Base-by-base conservation (phyloP, 129 eudicot species). In the Centaurea solstitialis region DNA sequence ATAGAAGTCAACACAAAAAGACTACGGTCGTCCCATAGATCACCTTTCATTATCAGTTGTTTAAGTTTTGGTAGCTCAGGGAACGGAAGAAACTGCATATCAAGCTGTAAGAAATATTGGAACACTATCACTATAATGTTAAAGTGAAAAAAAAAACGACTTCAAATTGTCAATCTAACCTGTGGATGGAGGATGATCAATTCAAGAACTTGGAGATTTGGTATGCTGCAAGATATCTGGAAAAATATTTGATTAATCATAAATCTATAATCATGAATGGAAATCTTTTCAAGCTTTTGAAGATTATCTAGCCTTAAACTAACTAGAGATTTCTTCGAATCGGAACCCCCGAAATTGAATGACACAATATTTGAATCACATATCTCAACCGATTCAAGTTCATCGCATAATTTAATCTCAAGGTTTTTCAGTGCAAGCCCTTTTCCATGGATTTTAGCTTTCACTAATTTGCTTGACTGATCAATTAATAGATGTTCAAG, bases 61-160 rank as follows among this genome's bases (percentile, higher is more conserved):
- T 75, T 89, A 41, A 89, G 81, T 4, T 79, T 84, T 5, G 88
- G 82, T 30, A 89, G 61, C 77, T 64, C 65, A 13, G 93, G 93
- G 68, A 81, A 79, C 6, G 79, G 17, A 35, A 28, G 26, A 41
- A 73, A 67, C 83, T 84, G 70, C 21, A 59, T 66, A 66, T 64
- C 37, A 22, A 59, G 79, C 87, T 86, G 84, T 50, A 71, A 78
- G 69, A 53, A 47, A 22, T 47, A 18, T 43, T 37, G 20, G 8
- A 28, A 65, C 40, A 26, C 15, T 39, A 1, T 50, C 11, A 50
- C 61, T 50, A 50, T 13, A 1, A 69, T 6, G 73, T 45, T n/a
- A 65, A 39, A 22, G 9, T 30, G 26, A 28, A 69, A 35, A 65
- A 65, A 70, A 2, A 33, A 5, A 24, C 3, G 20, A 59, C 50